Conservation (phyloP, 2,329 filamentous ascomycete genomes). For the Septoria petroselini region DNA sequence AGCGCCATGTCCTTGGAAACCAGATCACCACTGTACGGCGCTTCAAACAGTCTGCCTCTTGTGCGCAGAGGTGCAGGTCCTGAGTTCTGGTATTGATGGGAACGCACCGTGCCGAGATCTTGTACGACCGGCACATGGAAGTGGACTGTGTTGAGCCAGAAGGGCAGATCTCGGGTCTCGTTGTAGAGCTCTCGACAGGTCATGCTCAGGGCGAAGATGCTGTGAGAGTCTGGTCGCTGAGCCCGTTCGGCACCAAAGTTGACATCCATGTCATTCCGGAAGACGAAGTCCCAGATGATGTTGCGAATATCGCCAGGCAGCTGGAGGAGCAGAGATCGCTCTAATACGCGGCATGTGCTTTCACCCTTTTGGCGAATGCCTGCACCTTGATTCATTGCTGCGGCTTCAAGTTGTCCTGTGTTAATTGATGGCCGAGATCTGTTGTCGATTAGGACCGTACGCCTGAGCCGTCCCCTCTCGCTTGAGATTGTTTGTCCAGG, state of each 20-base stretch:
- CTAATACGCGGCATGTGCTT: background rate
- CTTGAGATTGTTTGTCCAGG: no score
- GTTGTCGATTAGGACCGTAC: no score
- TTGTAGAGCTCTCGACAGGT: conserved; percentile 21
- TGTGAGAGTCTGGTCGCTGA: background rate
- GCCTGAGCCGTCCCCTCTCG: no score
- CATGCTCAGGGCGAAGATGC: conserved; percentile 13
- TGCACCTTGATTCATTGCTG: background rate
- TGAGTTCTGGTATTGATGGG: background rate
- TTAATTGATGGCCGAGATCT: no score
- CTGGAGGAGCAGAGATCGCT: conserved; percentile 9
- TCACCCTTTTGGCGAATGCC: background rate
- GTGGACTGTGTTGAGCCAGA: conserved; percentile 24
- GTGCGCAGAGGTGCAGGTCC: background rate
- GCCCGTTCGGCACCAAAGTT: conserved; percentile 10
- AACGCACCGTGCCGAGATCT: conserved; percentile 13
- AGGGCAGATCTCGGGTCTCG: conserved; percentile 18
- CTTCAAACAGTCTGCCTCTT: conserved; percentile 2
- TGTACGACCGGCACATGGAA: conserved; percentile 21
- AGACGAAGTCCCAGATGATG: conserved; percentile 23
- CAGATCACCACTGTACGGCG: conserved; percentile 6
- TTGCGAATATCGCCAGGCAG: conserved; percentile 23
- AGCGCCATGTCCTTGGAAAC: conserved; percentile 6
- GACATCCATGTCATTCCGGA: conserved; percentile 18
- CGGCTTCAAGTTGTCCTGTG: no score